Conservation (phyloP, 2,329 filamentous ascomycete species). For the Aureobasidium namibiae region DNA sequence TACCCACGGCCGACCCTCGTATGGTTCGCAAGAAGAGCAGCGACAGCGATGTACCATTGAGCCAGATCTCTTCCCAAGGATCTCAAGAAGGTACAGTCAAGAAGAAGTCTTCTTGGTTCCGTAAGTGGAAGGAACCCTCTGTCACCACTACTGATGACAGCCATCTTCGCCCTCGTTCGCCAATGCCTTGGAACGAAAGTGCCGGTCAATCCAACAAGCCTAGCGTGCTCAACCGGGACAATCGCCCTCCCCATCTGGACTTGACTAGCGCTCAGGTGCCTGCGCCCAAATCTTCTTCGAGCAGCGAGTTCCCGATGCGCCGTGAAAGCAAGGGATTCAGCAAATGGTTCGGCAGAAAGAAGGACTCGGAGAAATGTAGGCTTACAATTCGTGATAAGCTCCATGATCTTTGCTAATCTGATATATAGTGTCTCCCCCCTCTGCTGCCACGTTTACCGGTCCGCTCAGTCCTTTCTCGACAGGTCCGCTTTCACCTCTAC, state of each 20-base stretch:
- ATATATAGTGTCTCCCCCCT: constrained; percentile 13
- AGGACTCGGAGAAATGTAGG: constrained; percentile 25
- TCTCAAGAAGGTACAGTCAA: constrained; percentile 20
- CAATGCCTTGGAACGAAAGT: constrained; percentile 10
- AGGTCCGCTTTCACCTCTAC: constrained; percentile 19
- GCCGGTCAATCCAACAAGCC: constrained; percentile 17
- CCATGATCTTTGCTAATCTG: constrained; percentile 24
- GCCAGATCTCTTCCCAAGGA: constrained; percentile 16
- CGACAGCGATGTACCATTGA: constrained; percentile 18
- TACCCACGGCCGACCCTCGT: constrained; percentile 12
- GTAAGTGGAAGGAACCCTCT: constrained; percentile 14
- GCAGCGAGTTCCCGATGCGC: constrained; percentile 38
- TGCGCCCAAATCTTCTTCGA: constrained; percentile 22
- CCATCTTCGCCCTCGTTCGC: not conserved
- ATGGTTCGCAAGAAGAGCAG: constrained; percentile 14
- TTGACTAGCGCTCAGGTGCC: constrained; percentile 7
- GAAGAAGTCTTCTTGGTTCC: constrained; percentile 41
- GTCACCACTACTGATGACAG: not conserved
- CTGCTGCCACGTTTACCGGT: not conserved
- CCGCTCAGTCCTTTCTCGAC: constrained; percentile 4
- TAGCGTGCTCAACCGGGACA: constrained; percentile 23
- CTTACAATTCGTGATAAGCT: constrained; percentile 27
- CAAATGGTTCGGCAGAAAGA: constrained; percentile 45
- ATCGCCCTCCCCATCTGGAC: constrained; percentile 23
- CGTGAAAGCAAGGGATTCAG: constrained; percentile 35